Evolutionary conservation across 257 asterid species (phyloP), one percentile per base, ranked within the genome.

Genomic region (Datura wrightii): DNA sequence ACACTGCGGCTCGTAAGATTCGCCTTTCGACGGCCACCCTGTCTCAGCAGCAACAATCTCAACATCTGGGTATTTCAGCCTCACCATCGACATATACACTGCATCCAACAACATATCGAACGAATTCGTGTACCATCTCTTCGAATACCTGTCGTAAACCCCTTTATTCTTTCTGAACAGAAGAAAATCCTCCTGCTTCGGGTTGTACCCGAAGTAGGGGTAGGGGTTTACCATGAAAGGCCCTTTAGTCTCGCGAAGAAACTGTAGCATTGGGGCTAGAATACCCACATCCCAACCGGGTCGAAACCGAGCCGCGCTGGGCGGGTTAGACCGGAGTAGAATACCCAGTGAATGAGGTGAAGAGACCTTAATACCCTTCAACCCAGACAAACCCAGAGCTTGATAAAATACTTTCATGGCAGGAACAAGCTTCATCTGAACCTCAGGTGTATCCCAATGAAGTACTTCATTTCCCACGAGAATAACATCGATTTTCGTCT

Each of bases 181-280:
- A 0, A 93, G 86, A 87, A 94, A 91, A 36, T 89, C 83, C 11
- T 94, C 85, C 15, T 89, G 87, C 0, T 87, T 88, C 1, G 94
- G 92, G 83, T 87, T 84, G 88, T 88, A 93, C 0, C 94, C 98
- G 85, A 96, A 94, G 39, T 91, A 96, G 2, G 99, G 99, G 85
- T 96, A 96, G 3, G 98, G 98, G 87, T 96, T 96, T 1, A 96
- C 98, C 98, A 95, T 94, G 80, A 96, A 96, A 0, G 99, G 97
- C 0, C 94, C 70, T 10, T 88, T 90, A 0, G 99, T 87, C 2
- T 93, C 96, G 0, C 92, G 89, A 39, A 91, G 89, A 88, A 92
- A 96, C 34, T 92, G 86, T 0, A 96, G 88, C 81, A 95, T 80
- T 0, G 98, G 99, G 1, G 91, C 92, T 41, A 96, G 88, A 1